Base-by-base conservation (phyloP, 2,329 filamentous ascomycete genomes). In the Stenocarpella maydis region DNA sequence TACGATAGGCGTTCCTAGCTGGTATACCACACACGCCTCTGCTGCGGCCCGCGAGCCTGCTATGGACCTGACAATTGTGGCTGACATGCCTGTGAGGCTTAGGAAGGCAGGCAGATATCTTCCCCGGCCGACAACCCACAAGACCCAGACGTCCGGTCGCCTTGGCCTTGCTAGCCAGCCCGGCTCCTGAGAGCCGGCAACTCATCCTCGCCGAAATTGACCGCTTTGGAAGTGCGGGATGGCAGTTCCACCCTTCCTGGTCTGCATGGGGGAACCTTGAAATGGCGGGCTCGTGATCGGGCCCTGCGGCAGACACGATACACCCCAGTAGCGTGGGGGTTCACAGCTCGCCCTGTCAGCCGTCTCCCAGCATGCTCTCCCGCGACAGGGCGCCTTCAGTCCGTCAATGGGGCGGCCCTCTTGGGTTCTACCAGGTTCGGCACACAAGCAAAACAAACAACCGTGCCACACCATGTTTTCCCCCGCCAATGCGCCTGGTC, bases 161-260 rank as follows among this genome's bases (percentile, higher is more conserved):
- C 26, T 43, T 61, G 41, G 39, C 47, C 41, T 61, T 61, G 55
- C 31, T 34, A 8, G 26, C 28, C 55, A 47, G 55, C 19, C 34
- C 41, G 24, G 10, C 21, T 17, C 47, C 21, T 47, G 41, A 21
- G 41, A 34, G n/a, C 37, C 41, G n/a, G n/a, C 43, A 37, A 26
- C 7, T 47, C 58, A 47, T 8, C 28, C n/a, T 63, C 58, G 58
- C 43, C 58, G 58, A 63, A 49, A 49, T 63, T 63, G 43, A 63
- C 58, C 58, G 28, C 43, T 63, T 63, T 63, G 43, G 58, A 63
- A 63, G 24, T 37, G 58, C 58, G 58, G 58, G 58, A 63, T 63
- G 43, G 58, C 28, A 14, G 58, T 47, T 37, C 58, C 58, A 63
- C 58, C 49, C n/a, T 63, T 37, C 28, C n/a, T 34, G 28, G 4